Conservation (phyloP, 371 early-diverging fungal genomes). For the Apophysomyces trapeziformis region DNA sequence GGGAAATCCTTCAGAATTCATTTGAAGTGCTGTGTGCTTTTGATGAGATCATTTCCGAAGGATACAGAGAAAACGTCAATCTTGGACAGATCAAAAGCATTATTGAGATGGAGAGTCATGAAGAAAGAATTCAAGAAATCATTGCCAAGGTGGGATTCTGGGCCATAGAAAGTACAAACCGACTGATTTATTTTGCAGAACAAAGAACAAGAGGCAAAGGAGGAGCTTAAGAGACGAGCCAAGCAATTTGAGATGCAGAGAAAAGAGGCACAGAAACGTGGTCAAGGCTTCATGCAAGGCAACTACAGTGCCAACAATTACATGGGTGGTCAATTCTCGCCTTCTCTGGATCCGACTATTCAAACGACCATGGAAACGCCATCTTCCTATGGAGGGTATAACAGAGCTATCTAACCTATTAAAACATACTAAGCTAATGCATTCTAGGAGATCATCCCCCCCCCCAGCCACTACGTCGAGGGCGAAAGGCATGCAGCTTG, state of each 20-base stretch:
- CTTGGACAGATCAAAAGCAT: slow-evolving; percentile 89
- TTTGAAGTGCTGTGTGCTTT: slow-evolving; percentile 93
- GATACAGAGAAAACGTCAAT: slow-evolving; percentile 85
- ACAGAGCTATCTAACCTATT: background rate
- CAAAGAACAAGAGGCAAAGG: slow-evolving; percentile 97
- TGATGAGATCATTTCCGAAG: slow-evolving; percentile 94
- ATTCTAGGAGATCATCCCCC: slow-evolving; percentile 25
- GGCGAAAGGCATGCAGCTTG: slow-evolving; percentile 92
- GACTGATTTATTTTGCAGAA: slow-evolving; percentile 54
- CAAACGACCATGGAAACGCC: slow-evolving; percentile 39
- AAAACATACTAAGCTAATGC: background rate
- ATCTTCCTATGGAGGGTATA: slow-evolving; percentile 31
- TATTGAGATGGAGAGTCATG: slow-evolving; percentile 95
- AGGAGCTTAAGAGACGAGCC: slow-evolving; percentile 91
- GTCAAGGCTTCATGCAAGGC: slow-evolving; percentile 60
- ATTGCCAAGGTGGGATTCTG: slow-evolving; percentile 74
- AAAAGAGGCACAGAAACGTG: slow-evolving; percentile 82
- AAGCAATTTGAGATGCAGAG: slow-evolving; percentile 90
- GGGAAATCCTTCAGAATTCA: slow-evolving; percentile 74
- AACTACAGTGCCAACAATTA: slow-evolving; percentile 53
- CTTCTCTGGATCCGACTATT: slow-evolving; percentile 50
- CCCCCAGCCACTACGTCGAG: slow-evolving; percentile 52
- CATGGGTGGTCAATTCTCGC: slow-evolving; percentile 48
- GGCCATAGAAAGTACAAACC: slow-evolving; percentile 2
- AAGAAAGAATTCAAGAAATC: slow-evolving; percentile 95